Evolutionary conservation across 106 monocot species (phyloP).

Genomic region (Narthecium ossifragum): DNA sequence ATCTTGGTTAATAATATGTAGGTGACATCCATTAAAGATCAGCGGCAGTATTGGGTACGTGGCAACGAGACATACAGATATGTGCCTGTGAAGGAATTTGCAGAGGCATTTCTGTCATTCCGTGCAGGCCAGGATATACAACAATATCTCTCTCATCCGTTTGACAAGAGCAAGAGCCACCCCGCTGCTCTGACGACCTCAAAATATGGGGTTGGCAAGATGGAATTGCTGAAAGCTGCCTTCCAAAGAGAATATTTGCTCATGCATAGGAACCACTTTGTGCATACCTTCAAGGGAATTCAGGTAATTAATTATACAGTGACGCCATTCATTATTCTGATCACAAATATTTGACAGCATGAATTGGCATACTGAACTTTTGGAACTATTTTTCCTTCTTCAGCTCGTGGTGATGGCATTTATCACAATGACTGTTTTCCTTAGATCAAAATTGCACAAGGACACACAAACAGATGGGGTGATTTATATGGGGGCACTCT

Average conservation of each 20-base stretch:
- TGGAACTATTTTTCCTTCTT: background rate
- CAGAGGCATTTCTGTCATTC: constrained; percentile 32
- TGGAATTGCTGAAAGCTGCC: constrained; percentile 35
- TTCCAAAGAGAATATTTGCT: constrained; percentile 31
- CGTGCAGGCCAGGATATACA: constrained; percentile 21
- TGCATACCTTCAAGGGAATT: constrained; percentile 10
- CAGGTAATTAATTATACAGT: constrained; percentile 37
- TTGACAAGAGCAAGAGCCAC: constrained; percentile 41
- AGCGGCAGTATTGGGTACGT: constrained; percentile 36
- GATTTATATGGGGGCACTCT: constrained; percentile 20
- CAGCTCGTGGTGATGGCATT: constrained; percentile 23
- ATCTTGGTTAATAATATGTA: no score
- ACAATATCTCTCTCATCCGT: constrained; percentile 22
- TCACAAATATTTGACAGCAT: no score
- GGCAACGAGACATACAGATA: constrained; percentile 30
- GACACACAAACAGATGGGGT: constrained; percentile 9
- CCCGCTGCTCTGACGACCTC: constrained; percentile 43
- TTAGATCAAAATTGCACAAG: constrained; percentile 23
- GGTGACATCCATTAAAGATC: constrained; percentile 47
- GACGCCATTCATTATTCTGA: background rate
- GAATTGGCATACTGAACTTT: background rate
- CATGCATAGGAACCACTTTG: constrained; percentile 34
- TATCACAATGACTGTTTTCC: constrained; percentile 26
- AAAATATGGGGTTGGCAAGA: constrained; percentile 37
- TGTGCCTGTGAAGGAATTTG: constrained; percentile 35